A percentile compares a stretch with the other conserved stretches of the same genome.
Conservation (phyloP, 176 grass and related monocot species). For the Rhynchospora tenuis region DNA sequence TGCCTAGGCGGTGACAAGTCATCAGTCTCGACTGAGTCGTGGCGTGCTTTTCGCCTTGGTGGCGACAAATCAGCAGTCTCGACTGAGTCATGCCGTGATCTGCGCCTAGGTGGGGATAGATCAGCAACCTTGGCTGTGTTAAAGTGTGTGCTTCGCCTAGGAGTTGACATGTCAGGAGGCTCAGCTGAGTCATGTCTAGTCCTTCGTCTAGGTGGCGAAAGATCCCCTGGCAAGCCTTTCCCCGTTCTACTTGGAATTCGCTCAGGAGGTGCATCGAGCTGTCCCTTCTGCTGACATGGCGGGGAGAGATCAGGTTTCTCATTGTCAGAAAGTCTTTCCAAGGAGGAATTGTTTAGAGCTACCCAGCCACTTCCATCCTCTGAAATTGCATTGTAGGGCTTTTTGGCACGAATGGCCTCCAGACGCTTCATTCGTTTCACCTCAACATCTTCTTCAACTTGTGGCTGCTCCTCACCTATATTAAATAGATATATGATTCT, state of each 20-base stretch:
- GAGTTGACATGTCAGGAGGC: constrained; percentile 30
- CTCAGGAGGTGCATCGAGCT: constrained; percentile 31
- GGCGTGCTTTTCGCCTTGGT: background rate
- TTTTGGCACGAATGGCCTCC: constrained; percentile 55
- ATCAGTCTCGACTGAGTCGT: constrained; percentile 10
- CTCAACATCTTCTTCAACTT: constrained; percentile 89
- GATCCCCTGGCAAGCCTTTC: constrained; percentile 1
- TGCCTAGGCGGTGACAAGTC: constrained; percentile 42
- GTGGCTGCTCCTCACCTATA: constrained; percentile 63
- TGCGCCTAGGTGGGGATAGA: constrained; percentile 21
- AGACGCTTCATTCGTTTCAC: constrained; percentile 83
- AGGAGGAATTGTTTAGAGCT: constrained; percentile 24
- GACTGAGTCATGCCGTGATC: constrained; percentile 6
- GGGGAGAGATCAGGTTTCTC: constrained; percentile 19
- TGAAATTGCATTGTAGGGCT: constrained; percentile 63
- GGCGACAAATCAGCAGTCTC: constrained; percentile 34
- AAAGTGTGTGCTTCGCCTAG: constrained; percentile 14
- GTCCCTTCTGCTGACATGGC: constrained; percentile 19
- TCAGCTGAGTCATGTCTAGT: constrained; percentile 30
- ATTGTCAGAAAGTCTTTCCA: constrained; percentile 11
- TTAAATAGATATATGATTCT: background rate
- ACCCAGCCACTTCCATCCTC: constrained; percentile 92
- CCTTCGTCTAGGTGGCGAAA: constrained; percentile 39
- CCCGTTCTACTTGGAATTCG: background rate
- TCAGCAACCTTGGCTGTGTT: constrained; percentile 19